Conservation (phyloP, 2,329 filamentous ascomycete genomes). For the Fusarium chuoi region DNA sequence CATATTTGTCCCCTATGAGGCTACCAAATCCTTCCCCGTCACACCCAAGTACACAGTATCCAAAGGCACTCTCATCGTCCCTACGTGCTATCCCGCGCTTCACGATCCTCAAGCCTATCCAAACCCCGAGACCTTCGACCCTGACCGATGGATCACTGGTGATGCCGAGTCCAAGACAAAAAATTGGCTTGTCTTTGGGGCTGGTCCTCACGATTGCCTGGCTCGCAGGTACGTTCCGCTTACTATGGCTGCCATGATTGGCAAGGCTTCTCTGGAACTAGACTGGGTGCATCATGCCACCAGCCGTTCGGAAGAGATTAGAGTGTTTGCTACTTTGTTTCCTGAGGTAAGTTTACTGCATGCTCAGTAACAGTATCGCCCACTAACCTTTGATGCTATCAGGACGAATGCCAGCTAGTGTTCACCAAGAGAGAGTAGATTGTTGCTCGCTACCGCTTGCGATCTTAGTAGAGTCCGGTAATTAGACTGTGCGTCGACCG, state of each 20-base stretch:
- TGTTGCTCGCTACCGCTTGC: rapidly evolving
- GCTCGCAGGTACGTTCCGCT: slow-evolving; percentile 61
- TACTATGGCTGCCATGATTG: slow-evolving; percentile 62
- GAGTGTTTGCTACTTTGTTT: slow-evolving; percentile 61
- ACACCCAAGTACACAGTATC: slow-evolving; percentile 60
- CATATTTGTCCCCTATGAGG: slow-evolving; percentile 64
- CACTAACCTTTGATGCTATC: neutral
- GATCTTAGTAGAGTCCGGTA: too few relatives aligned
- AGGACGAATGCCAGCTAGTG: slow-evolving; percentile 27
- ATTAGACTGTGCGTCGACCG: neutral
- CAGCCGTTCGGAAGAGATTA: slow-evolving; percentile 59
- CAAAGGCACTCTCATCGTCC: slow-evolving; percentile 60
- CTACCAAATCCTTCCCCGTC: slow-evolving; percentile 59
- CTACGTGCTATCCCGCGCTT: slow-evolving; percentile 62
- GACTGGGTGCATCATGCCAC: slow-evolving; percentile 63
- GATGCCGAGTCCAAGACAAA: slow-evolving; percentile 61
- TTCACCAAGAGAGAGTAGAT: slow-evolving; percentile 2
- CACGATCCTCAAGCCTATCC: slow-evolving; percentile 61
- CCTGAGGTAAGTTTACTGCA: slow-evolving; percentile 54
- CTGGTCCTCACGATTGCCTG: slow-evolving; percentile 61
- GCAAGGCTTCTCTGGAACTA: slow-evolving; percentile 60
- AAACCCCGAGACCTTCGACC: slow-evolving; percentile 59
- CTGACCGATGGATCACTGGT: slow-evolving; percentile 63
- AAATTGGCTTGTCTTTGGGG: slow-evolving; percentile 65
- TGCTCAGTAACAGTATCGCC: too few relatives aligned